phyloP scores from a whole-genome alignment of 257 asterid species.

The Paraleonurus japonicus region DNA sequence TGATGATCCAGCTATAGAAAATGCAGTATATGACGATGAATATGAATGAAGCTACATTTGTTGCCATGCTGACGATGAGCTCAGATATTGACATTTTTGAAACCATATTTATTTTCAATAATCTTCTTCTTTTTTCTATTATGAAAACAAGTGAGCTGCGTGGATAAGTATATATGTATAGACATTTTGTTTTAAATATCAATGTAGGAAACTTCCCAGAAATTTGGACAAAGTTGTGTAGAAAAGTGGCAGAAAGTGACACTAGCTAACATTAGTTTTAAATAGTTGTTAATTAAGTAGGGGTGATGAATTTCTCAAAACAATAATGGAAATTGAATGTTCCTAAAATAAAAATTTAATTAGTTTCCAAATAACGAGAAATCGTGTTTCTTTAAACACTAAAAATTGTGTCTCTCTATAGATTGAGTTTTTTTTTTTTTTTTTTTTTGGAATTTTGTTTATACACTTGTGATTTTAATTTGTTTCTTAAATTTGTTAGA shows the following conservation, averaged over 20 bases:
- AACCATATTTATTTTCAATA: neutral
- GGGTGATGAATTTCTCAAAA: too few species aligned
- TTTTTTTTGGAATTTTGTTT: too few species aligned
- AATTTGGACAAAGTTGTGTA: neutral
- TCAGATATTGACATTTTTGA: conserved; percentile 29
- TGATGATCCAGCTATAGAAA: conserved; percentile 23
- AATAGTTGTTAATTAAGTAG: too few species aligned
- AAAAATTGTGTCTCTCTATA: too few species aligned
- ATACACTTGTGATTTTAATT: too few species aligned
- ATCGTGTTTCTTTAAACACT: too few species aligned
- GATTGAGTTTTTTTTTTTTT: too few species aligned
- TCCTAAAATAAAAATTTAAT: too few species aligned
- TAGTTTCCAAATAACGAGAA: too few species aligned
- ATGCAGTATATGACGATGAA: conserved; percentile 27
- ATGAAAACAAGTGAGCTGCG: neutral
- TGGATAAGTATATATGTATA: neutral
- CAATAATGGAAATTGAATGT: too few species aligned
- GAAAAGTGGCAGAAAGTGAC: neutral
- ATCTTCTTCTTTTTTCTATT: neutral
- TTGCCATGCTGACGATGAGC: conserved; percentile 25
- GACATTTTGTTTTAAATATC: neutral
- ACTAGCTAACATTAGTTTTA: neutral
- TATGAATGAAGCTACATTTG: conserved; percentile 29
- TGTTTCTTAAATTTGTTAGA: too few species aligned
- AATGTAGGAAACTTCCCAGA: neutral